phyloP scores from a whole-genome alignment of 768 basidiomycete genomes.

The Auricularia sp. region DNA sequence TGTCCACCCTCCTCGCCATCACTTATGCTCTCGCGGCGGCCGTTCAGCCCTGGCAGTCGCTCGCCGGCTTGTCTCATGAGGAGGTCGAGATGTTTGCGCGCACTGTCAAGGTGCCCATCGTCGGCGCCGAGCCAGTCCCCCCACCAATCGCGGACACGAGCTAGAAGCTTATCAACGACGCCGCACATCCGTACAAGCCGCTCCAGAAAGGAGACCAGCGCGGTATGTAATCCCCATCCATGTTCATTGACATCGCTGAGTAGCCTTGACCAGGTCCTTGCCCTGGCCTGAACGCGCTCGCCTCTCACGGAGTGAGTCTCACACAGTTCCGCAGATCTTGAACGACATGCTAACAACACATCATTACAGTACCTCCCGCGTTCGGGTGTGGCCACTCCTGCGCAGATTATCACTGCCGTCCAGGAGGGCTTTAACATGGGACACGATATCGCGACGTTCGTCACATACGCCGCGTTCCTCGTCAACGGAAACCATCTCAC shows the following conservation, averaged over 20 bases:
- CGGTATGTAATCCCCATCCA: not conserved
- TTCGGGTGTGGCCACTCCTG: constrained; percentile 6
- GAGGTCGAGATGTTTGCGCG: constrained; percentile 1
- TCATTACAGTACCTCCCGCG: constrained; percentile 4
- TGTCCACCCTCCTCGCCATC: no score
- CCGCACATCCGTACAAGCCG: constrained; percentile 3
- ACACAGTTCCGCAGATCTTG: no score
- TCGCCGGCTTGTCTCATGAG: constrained; percentile 3
- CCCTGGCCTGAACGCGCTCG: constrained; percentile 7
- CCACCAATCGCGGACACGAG: not conserved
- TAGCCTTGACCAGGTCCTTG: not conserved
- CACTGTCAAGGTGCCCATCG: not conserved
- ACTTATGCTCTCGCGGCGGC: not conserved
- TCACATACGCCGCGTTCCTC: constrained; percentile 5
- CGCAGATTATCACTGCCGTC: constrained; percentile 6
- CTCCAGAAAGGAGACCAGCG: not conserved
- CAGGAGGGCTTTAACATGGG: constrained; percentile 9
- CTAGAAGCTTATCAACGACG: constrained; percentile 4
- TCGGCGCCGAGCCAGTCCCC: not conserved
- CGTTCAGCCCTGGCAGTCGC: constrained; percentile 1
- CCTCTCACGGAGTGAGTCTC: constrained; percentile 4
- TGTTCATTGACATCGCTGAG: not conserved
- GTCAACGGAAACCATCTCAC: constrained; percentile 9
- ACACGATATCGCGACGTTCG: not conserved
- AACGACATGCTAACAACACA: not conserved